Evolutionary conservation across 2,329 filamentous ascomycete genomes (phyloP).

Genomic region (Orbilia oligospora): DNA sequence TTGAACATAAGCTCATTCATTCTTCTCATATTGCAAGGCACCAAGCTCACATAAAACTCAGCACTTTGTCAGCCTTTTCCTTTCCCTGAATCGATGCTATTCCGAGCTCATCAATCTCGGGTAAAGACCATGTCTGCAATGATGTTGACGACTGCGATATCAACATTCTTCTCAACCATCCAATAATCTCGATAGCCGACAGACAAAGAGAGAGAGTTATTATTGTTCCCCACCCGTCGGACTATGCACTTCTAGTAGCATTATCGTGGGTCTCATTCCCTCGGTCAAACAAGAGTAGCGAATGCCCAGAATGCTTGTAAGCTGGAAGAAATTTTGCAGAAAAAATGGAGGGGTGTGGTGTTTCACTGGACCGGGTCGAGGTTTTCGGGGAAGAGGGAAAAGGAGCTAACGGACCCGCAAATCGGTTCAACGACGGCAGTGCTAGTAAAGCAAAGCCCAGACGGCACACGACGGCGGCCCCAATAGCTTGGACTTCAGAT

Average conservation of each 20-base stretch:
- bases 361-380: slow-evolving; percentile 12
- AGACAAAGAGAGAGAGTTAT: not conserved
- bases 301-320: slow-evolving; percentile 36
- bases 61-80: slow-evolving; percentile 6
- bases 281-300: slow-evolving; percentile 20
- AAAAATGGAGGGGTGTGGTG: slow-evolving; percentile 36
- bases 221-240: slow-evolving; percentile 3
- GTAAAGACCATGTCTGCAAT: slow-evolving; percentile 7
- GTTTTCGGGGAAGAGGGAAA: slow-evolving; percentile 10
- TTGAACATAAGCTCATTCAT: slow-evolving; percentile 20
- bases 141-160: slow-evolving; percentile 2
- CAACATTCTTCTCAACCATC: slow-evolving; percentile 18
- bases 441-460: slow-evolving; percentile 3
- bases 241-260: slow-evolving; percentile 7
- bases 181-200: slow-evolving; percentile 14
- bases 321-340: slow-evolving; percentile 13
- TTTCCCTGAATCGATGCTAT: slow-evolving; percentile 1
- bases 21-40: slow-evolving; percentile 20
- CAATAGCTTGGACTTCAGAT: not conserved
- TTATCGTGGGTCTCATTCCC: slow-evolving; percentile 33
- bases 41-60: slow-evolving; percentile 11
- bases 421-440: slow-evolving; percentile 11
- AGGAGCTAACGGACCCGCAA: slow-evolving; percentile 22
- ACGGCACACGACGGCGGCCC: slow-evolving; percentile 7
- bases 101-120: slow-evolving; percentile 20